Conservation (phyloP, 345 rosid genomes). For the Hibiscus trionum region DNA sequence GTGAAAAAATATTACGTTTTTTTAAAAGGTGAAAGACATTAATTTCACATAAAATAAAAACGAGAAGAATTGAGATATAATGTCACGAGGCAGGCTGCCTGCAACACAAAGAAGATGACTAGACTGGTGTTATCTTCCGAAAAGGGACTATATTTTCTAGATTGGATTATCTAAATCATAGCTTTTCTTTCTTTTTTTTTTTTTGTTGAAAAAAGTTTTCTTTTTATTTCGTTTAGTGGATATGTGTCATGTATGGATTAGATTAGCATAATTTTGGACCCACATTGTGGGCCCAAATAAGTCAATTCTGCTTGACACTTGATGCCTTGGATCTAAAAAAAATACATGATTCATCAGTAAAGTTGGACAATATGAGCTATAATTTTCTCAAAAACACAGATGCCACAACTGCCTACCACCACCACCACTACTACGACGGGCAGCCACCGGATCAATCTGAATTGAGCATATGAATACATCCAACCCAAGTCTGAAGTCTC, state of each 20-base stretch:
- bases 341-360: neutral
- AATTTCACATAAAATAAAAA: too few relatives aligned
- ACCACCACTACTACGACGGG: too few relatives aligned
- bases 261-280: neutral
- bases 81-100: constrained; percentile 12
- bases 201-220: too few relatives aligned
- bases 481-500: too few relatives aligned
- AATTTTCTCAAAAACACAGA: too few relatives aligned
- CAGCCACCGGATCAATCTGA: neutral
- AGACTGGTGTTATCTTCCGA: constrained; percentile 16
- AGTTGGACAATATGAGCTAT: neutral
- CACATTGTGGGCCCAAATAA: constrained; percentile 2
- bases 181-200: neutral
- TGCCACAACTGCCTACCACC: too few relatives aligned
- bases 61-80: too few relatives aligned
- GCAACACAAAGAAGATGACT: constrained; percentile 33
- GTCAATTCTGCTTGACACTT: neutral
- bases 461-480: neutral
- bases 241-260: neutral
- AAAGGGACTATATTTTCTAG: neutral
- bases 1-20: too few relatives aligned
- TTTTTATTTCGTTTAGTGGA: neutral
- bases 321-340: neutral
- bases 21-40: too few relatives aligned
- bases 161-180: constrained; percentile 2